phyloP scores from a whole-genome alignment of 495 filamentous ascomycete species.

The Mytilinidion resinicola region DNA sequence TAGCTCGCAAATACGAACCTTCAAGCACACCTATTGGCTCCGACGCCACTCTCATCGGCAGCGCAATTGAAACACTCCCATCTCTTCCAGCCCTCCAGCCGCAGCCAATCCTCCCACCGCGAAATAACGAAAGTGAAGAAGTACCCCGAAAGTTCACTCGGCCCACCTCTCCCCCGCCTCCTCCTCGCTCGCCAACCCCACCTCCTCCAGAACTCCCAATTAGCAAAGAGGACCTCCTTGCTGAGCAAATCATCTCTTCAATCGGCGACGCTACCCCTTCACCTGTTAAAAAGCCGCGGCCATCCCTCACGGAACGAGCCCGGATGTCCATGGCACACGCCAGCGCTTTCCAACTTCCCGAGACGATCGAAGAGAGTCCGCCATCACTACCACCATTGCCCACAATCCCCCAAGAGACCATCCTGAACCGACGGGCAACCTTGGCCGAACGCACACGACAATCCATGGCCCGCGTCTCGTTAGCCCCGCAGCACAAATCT shows the following conservation, averaged over 20 bases:
- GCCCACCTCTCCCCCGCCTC: slow-evolving; percentile 1
- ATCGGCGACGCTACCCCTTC: slow-evolving; percentile 36
- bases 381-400: slow-evolving; percentile 2
- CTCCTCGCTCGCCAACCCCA: slow-evolving; percentile 12
- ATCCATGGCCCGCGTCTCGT: slow-evolving; percentile 50
- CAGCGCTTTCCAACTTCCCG: slow-evolving; percentile 15
- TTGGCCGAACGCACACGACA: slow-evolving; percentile 73
- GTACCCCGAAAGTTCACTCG: not conserved
- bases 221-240: slow-evolving; percentile 24
- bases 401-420: not conserved
- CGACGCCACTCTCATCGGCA: not conserved
- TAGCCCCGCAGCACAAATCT: not conserved
- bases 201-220: slow-evolving; percentile 10
- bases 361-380: slow-evolving; percentile 18
- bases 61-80: not conserved
- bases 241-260: slow-evolving; percentile 35
- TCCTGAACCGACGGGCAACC: slow-evolving; percentile 13
- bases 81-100: too few species aligned
- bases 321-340: slow-evolving; percentile 40
- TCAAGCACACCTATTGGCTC: not conserved
- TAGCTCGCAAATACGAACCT: not conserved
- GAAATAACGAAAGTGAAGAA: not conserved
- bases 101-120: not conserved
- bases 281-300: slow-evolving; percentile 29
- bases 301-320: slow-evolving; percentile 41